phyloP scores from a whole-genome alignment of 352 stramenopile genomes.

The Globisporangium viniferum region DNA sequence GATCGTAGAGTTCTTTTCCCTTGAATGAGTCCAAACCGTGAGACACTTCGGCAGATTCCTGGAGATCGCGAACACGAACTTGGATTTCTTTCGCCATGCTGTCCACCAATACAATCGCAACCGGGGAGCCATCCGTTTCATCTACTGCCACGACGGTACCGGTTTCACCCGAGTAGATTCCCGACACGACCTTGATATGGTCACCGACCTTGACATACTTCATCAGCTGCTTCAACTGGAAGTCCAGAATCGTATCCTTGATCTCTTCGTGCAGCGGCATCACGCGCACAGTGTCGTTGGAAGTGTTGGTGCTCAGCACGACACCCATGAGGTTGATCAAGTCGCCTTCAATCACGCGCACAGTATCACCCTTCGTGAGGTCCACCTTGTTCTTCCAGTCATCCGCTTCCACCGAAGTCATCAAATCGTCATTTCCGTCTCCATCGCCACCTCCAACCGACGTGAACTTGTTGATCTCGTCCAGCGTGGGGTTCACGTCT shows the following conservation, averaged over 20 bases:
- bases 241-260: conserved; percentile 89
- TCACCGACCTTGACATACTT: conserved; percentile 91
- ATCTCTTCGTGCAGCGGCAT: conserved; percentile 90
- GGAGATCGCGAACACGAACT: conserved; percentile 86
- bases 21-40: conserved; percentile 88
- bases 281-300: conserved; percentile 85
- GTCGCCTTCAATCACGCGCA: conserved; percentile 86
- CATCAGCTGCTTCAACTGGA: conserved; percentile 87
- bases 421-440: conserved; percentile 63
- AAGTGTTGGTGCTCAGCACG: conserved; percentile 85
- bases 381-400: conserved; percentile 90
- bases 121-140: conserved; percentile 73
- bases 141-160: conserved; percentile 88
- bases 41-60: conserved; percentile 88
- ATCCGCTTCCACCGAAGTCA: conserved; percentile 69
- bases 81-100: conserved; percentile 90
- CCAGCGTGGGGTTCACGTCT: conserved; percentile 81
- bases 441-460: conserved; percentile 59
- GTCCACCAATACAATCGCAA: conserved; percentile 88
- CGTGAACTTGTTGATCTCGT: conserved; percentile 89
- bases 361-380: conserved; percentile 87
- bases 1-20: conserved; percentile 88
- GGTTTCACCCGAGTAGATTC: conserved; percentile 87
- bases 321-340: conserved; percentile 89
- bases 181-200: conserved; percentile 90